Evolutionary conservation across 1,284 basidiomycete species (phyloP), one percentile per base, ranked within the genome.

Genomic region (Boletus semigastroideus): DNA sequence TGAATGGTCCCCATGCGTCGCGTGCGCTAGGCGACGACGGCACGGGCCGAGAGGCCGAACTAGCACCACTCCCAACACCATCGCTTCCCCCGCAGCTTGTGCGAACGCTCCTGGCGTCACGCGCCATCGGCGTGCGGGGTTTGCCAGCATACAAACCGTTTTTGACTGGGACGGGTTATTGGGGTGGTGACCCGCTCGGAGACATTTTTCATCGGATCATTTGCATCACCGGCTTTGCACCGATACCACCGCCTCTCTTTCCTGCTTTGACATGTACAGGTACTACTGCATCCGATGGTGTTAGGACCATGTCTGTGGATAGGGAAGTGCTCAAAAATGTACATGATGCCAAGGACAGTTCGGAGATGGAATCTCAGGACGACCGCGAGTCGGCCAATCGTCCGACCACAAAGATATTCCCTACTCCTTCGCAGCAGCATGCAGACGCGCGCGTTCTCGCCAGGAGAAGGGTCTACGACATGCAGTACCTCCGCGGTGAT

Each of bases 401-500:
- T 41, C 25, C 2, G 10, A 16, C 1, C 1, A 9, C 16, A 4
- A 27, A 31, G 17, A 4, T 7, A 25, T 63, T 63, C 42, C 63
- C 53, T 1, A 49, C 46, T 0, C 45, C 54, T 17, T 51, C 37
- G 4, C 40, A 58, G n/a, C 72, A 74, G 40, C 43, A 62, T 2
- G 46, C 53, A 38, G 51, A 70, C n/a, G 77, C 74, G 16, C 72
- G 78, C 8, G 59, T 59, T 14, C 65, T 73, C 4, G 77, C 80
- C 0, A 67, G 76, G 17, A 67, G 68, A 40, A 69, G 69, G 27
- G 77, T 76, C 6, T 80, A 81, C 56, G 70, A 78, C 49, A 73
- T 80, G 62, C 63, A 68, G 17, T 82, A 79, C 49, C 68, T 79
- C 17, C 65, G 63, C 14, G 60, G 61, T 1, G 67, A 74, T 31